A percentile compares a stretch with the other conserved stretches of the same genome.
phyloP scores from a whole-genome alignment of 2,329 filamentous ascomycete species.

The Celoporthe dispersa region DNA sequence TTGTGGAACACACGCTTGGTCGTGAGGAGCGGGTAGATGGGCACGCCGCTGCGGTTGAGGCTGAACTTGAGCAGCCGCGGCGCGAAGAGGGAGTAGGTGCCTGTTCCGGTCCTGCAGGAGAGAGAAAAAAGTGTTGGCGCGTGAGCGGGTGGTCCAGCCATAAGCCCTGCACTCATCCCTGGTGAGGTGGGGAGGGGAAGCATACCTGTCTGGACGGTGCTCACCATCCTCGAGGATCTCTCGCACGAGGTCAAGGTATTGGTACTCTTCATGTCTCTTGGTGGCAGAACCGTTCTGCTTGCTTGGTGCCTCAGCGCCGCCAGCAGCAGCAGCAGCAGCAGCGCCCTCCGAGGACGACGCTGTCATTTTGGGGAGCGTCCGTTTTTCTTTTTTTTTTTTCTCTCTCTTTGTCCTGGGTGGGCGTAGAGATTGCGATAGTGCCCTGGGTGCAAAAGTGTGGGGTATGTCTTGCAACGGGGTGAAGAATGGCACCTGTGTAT shows the following conservation, averaged over 20 bases:
- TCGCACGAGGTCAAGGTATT: constrained; percentile 89
- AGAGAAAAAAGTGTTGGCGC: background rate
- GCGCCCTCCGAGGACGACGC: constrained; percentile 21
- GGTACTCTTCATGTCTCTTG: constrained; percentile 78
- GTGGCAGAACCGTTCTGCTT: constrained; percentile 17
- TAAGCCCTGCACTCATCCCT: constrained; percentile 13
- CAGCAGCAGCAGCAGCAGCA: background rate
- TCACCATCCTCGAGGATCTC: constrained; percentile 84
- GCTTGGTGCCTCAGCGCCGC: constrained; percentile 2
- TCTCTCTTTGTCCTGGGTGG: background rate
- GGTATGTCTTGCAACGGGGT: background rate
- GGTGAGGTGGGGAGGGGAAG: background rate
- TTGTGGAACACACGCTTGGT: constrained; percentile 96
- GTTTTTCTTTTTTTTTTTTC: background rate
- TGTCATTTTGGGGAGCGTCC: constrained; percentile 14
- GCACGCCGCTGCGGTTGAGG: constrained; percentile 65
- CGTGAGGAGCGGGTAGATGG: constrained; percentile 88
- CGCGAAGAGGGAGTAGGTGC: constrained; percentile 87
- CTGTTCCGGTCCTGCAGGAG: constrained; percentile 79
- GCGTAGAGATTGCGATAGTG: background rate
- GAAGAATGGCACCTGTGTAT: background rate
- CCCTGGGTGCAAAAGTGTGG: background rate
- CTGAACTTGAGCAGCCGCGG: constrained; percentile 85
- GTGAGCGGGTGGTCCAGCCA: background rate
- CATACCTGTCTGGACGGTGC: constrained; percentile 81